Conservation (phyloP, 1,139 yeast species). For the Eremothecium sinecaudum region DNA sequence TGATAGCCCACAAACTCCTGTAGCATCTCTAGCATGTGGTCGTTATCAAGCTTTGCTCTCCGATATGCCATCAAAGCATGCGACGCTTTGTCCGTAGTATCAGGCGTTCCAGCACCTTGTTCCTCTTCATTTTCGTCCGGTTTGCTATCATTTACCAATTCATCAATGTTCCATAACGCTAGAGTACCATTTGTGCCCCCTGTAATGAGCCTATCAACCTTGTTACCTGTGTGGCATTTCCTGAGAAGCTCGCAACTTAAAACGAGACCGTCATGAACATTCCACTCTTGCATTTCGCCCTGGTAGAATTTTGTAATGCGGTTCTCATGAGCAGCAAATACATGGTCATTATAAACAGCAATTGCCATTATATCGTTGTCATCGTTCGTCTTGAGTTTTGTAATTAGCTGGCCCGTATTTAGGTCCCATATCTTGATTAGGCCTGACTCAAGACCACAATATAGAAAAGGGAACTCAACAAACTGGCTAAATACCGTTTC, state of each 20-base stretch:
- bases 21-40: constrained; percentile 54
- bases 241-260: constrained; percentile 30
- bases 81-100: constrained; percentile 7
- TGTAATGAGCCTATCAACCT: constrained; percentile 35
- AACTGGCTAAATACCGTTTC: constrained; percentile 64
- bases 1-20: constrained; percentile 54
- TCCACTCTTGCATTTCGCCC: constrained; percentile 33
- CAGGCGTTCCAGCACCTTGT: background rate
- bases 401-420: constrained; percentile 62
- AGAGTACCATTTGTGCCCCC: constrained; percentile 57
- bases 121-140: background rate
- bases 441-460: constrained; percentile 72
- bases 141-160: constrained; percentile 9
- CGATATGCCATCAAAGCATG: constrained; percentile 6
- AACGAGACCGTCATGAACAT: constrained; percentile 35
- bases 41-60: constrained; percentile 37
- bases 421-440: constrained; percentile 75
- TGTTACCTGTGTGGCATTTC: constrained; percentile 16
- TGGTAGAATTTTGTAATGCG: constrained; percentile 49
- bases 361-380: constrained; percentile 43
- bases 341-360: constrained; percentile 37
- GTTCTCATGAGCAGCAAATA: constrained; percentile 31
- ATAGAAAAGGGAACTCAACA: constrained; percentile 53
- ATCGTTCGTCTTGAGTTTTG: constrained; percentile 42
- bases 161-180: constrained; percentile 47